phyloP scores from a whole-genome alignment of 1,284 basidiomycete species.

The Trichosporon inkin region DNA sequence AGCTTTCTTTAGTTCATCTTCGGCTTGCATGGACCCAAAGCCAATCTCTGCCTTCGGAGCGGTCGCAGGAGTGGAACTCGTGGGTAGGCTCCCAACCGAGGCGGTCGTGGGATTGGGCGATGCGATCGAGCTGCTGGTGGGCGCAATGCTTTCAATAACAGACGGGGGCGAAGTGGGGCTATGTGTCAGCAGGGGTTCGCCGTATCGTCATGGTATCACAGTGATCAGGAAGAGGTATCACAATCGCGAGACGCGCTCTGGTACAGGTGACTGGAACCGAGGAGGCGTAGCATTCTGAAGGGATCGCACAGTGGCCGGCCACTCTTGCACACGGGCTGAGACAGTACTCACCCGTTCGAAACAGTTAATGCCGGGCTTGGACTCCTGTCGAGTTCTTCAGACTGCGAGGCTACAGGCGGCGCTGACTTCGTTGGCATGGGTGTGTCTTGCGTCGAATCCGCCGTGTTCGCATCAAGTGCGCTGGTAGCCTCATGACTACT shows the following conservation, averaged over 20 bases:
- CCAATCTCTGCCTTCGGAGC: slow-evolving; percentile 36
- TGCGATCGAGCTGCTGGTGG: slow-evolving; percentile 14
- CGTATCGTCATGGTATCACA: neutral
- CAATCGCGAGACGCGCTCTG: neutral
- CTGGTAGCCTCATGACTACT: neutral
- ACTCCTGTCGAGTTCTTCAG: slow-evolving; percentile 7
- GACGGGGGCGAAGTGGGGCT: slow-evolving; percentile 24
- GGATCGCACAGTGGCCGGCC: neutral
- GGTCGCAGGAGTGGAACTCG: neutral
- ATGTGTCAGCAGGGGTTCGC: slow-evolving; percentile 11
- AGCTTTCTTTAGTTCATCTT: slow-evolving; percentile 40
- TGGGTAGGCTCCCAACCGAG: slow-evolving; percentile 17
- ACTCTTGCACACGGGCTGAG: neutral
- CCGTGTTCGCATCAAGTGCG: neutral
- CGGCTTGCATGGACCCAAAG: slow-evolving; percentile 32
- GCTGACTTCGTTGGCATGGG: neutral
- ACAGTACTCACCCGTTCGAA: slow-evolving; percentile 23
- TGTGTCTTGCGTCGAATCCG: slow-evolving; percentile 1
- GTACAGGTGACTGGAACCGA: neutral
- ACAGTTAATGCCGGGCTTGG: slow-evolving; percentile 25
- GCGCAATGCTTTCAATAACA: slow-evolving; percentile 17
- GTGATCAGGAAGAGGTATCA: neutral
- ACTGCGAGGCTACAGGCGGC: neutral
- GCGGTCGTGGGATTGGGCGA: slow-evolving; percentile 18
- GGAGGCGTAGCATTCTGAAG: neutral